Conservation (phyloP, 2,329 filamentous ascomycete species). For the Myriosclerotinia scirpicola region DNA sequence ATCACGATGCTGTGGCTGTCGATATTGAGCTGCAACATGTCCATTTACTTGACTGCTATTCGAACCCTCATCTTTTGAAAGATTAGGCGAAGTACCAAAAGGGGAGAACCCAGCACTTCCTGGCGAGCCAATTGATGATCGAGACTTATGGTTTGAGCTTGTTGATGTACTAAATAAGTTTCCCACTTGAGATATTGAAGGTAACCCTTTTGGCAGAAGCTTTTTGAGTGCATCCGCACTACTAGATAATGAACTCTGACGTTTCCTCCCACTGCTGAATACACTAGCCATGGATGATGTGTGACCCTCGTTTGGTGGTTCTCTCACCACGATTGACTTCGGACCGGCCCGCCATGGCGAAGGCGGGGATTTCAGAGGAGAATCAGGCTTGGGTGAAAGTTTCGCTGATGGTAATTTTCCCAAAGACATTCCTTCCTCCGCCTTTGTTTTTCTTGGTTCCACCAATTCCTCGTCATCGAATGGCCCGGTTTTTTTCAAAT, state of each 20-base stretch:
- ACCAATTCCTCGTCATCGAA: conserved; percentile 7
- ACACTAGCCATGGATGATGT: conserved; percentile 48
- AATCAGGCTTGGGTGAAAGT: conserved; percentile 24
- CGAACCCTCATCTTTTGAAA: conserved; percentile 6
- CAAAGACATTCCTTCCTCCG: conserved; percentile 22
- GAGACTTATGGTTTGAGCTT: conserved; percentile 27
- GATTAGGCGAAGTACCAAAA: conserved; percentile 14
- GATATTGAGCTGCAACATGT: background rate
- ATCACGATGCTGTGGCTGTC: conserved; percentile 21
- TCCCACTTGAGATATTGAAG: conserved; percentile 45
- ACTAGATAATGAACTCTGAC: conserved; percentile 53
- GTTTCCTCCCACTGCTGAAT: conserved; percentile 46
- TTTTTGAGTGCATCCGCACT: conserved; percentile 58
- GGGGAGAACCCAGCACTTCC: conserved; percentile 18
- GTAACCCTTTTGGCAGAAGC: conserved; percentile 54
- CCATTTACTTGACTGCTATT: background rate
- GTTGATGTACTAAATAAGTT: conserved; percentile 38
- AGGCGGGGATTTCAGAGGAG: conserved; percentile 28
- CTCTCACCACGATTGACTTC: conserved; percentile 42
- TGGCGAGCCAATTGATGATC: conserved; percentile 18
- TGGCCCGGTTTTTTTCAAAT: background rate
- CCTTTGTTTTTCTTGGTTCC: background rate
- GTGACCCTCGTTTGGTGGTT: conserved; percentile 35
- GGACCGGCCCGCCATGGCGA: conserved; percentile 47
- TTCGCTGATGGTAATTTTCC: conserved; percentile 38